These are phyloP conservation scores for Acacia acuminata DNA, from an alignment of 306 rosid genomes.

Conservation along the genomic window DNA sequence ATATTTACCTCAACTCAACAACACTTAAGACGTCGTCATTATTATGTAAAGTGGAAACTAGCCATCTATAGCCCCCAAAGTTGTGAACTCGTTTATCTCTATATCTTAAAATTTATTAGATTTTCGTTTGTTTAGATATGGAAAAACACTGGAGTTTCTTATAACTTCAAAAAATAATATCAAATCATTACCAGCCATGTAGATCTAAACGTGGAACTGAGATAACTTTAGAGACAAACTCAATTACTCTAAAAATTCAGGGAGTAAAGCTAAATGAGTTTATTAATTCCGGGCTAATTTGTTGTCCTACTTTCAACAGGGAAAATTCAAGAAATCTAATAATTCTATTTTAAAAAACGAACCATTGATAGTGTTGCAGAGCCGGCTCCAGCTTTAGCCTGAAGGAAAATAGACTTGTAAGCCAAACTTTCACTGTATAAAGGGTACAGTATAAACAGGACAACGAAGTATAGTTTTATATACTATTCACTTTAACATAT, in stretches of 20 bases:
- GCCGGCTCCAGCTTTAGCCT: constrained; percentile 93
- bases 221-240: background rate
- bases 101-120: background rate
- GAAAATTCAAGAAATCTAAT: background rate
- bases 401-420: constrained; percentile 20
- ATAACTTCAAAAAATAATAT: background rate
- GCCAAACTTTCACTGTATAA: constrained; percentile 17
- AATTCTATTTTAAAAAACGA: background rate
- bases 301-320: background rate
- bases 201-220: background rate
- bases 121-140: background rate
- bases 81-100: background rate
- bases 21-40: constrained; percentile 9
- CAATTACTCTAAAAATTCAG: background rate
- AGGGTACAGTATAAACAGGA: constrained; percentile 2
- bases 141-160: background rate
- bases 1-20: constrained; percentile 11
- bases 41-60: background rate
- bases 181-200: background rate
- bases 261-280: background rate
- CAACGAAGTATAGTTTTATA: background rate
- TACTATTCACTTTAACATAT: background rate
- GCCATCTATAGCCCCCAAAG: background rate
- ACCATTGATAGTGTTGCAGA: constrained; percentile 64
- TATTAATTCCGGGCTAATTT: background rate